Percentiles rank a stretch among this genome's conserved stretches.
phyloP scores from a whole-genome alignment of 345 rosid species.

The Trapa bicornis region DNA sequence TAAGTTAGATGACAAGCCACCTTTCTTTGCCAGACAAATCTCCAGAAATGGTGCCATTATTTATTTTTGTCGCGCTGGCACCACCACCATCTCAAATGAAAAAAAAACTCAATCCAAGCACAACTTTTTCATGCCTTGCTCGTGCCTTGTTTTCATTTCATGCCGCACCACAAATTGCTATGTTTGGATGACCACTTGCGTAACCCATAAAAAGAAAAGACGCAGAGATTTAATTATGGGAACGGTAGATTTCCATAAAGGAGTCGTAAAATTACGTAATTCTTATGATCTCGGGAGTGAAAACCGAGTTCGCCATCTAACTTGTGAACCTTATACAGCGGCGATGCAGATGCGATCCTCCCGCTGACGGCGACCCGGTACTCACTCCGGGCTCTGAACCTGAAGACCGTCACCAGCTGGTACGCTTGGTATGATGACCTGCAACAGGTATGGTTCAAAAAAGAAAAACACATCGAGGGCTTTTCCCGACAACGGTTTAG shows the following conservation, averaged over 20 bases:
- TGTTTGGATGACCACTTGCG: too few species aligned
- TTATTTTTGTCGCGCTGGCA: too few species aligned
- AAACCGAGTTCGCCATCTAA: neutral
- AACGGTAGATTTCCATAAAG: too few species aligned
- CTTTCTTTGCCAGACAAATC: neutral
- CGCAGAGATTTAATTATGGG: too few species aligned
- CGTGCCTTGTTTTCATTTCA: too few species aligned
- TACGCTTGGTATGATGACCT: slow-evolving; percentile 39
- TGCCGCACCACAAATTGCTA: too few species aligned
- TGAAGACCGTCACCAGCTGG: slow-evolving; percentile 28
- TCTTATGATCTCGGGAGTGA: neutral
- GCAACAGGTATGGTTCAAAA: slow-evolving; percentile 15
- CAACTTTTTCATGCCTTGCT: too few species aligned
- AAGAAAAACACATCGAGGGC: neutral
- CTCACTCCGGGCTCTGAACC: slow-evolving; percentile 36
- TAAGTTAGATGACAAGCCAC: neutral
- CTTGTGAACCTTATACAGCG: slow-evolving; percentile 19
- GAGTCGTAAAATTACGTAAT: neutral
- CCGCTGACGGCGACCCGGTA: slow-evolving; percentile 49
- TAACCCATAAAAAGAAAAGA: too few species aligned
- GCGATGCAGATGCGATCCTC: slow-evolving; percentile 51
- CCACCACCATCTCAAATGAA: too few species aligned
- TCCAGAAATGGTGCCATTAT: too few species aligned
- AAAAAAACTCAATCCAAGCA: too few species aligned
- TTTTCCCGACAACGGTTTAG: neutral